phyloP scores from a whole-genome alignment of 169 alveolate species.

The Babesia divergens region DNA sequence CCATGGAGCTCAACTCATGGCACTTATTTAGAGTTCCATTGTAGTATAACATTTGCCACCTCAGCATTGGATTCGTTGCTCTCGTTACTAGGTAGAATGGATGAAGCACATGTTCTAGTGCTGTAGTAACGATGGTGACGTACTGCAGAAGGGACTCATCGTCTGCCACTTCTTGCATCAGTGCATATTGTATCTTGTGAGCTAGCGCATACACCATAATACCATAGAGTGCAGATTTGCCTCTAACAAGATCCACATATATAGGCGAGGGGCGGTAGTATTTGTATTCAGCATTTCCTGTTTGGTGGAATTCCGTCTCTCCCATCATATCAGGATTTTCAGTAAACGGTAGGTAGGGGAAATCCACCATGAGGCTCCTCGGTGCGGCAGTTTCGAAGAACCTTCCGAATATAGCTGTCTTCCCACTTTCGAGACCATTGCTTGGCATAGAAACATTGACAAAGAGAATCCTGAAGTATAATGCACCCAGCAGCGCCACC shows the following conservation, averaged over 20 bases:
- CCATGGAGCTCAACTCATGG: not conserved
- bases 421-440: no score
- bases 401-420: not conserved
- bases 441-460: not conserved
- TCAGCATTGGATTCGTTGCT: not conserved
- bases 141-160: not conserved
- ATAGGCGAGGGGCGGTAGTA: constrained; percentile 12
- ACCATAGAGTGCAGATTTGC: constrained; percentile 3
- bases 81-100: not conserved
- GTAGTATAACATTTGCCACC: not conserved
- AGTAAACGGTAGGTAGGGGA: not conserved
- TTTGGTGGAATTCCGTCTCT: not conserved
- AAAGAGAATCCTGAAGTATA: constrained; percentile 15
- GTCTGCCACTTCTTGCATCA: not conserved
- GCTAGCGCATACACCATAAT: constrained; percentile 8
- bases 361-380: constrained; percentile 6
- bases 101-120: constrained; percentile 8
- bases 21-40: not conserved
- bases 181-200: not conserved
- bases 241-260: not conserved
- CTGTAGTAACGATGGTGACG: not conserved
- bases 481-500: not conserved
- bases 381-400: not conserved
- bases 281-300: not conserved
- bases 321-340: not conserved